These are phyloP conservation scores for Ilyonectria mors-panacis DNA, from an alignment of 2,329 filamentous ascomycete genomes.

Conservation along the genomic window DNA sequence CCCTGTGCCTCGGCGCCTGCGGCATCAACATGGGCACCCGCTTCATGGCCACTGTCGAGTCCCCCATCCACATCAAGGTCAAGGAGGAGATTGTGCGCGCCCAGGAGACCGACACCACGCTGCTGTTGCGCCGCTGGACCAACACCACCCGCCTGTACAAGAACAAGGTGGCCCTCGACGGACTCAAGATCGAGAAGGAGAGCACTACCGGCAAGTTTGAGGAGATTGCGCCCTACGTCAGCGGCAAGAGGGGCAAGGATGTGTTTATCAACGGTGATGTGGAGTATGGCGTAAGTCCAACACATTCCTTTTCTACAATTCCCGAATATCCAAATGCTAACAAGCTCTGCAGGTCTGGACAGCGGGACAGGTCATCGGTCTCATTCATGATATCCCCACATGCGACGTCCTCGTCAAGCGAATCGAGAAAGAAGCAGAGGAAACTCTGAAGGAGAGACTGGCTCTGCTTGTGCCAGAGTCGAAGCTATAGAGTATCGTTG, in stretches of 20 bases:
- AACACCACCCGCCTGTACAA: slow-evolving; percentile 92
- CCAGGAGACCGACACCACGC: slow-evolving; percentile 90
- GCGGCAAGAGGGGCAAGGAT: slow-evolving; percentile 89
- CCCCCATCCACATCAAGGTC: slow-evolving; percentile 92
- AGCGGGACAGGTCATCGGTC: slow-evolving; percentile 92
- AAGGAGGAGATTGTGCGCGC: slow-evolving; percentile 93
- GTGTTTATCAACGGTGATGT: slow-evolving; percentile 94
- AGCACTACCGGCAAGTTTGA: slow-evolving; percentile 89
- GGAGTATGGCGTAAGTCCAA: slow-evolving; percentile 83
- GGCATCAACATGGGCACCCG: slow-evolving; percentile 99
- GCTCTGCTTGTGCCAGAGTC: slow-evolving; percentile 68
- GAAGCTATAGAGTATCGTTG: slow-evolving; percentile 66
- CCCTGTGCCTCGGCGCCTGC: slow-evolving; percentile 89
- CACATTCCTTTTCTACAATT: background rate
- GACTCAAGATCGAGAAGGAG: slow-evolving; percentile 86
- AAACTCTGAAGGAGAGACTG: slow-evolving; percentile 73
- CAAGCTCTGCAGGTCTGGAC: slow-evolving; percentile 85
- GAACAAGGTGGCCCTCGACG: slow-evolving; percentile 89
- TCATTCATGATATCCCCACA: slow-evolving; percentile 87
- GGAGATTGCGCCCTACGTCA: slow-evolving; percentile 89
- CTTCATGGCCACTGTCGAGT: slow-evolving; percentile 96
- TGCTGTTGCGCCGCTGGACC: slow-evolving; percentile 90
- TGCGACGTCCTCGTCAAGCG: slow-evolving; percentile 78
- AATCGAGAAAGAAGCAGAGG: slow-evolving; percentile 84
- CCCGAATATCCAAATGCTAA: slow-evolving; percentile 30